A percentile compares a stretch with the other conserved stretches of the same genome.
These are phyloP conservation scores for Chaetomium fimeti DNA, from an alignment of 495 filamentous ascomycete genomes.

Conservation along the genomic window DNA sequence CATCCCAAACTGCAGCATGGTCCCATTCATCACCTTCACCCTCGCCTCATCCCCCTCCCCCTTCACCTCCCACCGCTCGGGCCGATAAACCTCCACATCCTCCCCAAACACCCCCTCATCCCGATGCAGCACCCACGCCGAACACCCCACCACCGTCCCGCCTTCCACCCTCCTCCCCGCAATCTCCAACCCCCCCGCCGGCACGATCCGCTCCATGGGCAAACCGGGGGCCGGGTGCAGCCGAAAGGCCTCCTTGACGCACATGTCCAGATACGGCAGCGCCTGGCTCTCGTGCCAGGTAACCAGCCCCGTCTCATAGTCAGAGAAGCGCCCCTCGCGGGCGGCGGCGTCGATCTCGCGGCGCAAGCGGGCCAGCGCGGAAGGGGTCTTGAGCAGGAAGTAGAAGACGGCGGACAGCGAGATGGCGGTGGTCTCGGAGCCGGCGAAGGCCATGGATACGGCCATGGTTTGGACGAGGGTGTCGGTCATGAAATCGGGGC, in stretches of 20 bases:
- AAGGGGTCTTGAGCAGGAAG: constrained; percentile 57
- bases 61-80: constrained; percentile 56
- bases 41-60: constrained; percentile 43
- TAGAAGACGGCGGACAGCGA: constrained; percentile 63
- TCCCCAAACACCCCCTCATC: constrained; percentile 58
- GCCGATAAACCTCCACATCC: constrained; percentile 56
- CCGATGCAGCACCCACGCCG: constrained; percentile 63
- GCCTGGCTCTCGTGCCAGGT: constrained; percentile 59
- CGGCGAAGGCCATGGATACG: constrained; percentile 63
- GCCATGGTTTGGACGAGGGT: constrained; percentile 63
- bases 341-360: constrained; percentile 57
- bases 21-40: constrained; percentile 57
- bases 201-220: constrained; percentile 64
- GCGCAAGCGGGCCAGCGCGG: constrained; percentile 44
- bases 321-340: constrained; percentile 47
- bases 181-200: constrained; percentile 53
- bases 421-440: constrained; percentile 64
- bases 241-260: constrained; percentile 67
- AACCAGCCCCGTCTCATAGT: constrained; percentile 55
- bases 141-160: constrained; percentile 63
- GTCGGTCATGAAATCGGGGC: constrained; percentile 67
- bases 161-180: constrained; percentile 56
- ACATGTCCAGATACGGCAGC: constrained; percentile 63
- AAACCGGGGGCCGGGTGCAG: constrained; percentile 63
- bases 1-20: constrained; percentile 62